Conservation (phyloP, 192 early-diverging fungal species). For the Linnemannia elongata region DNA sequence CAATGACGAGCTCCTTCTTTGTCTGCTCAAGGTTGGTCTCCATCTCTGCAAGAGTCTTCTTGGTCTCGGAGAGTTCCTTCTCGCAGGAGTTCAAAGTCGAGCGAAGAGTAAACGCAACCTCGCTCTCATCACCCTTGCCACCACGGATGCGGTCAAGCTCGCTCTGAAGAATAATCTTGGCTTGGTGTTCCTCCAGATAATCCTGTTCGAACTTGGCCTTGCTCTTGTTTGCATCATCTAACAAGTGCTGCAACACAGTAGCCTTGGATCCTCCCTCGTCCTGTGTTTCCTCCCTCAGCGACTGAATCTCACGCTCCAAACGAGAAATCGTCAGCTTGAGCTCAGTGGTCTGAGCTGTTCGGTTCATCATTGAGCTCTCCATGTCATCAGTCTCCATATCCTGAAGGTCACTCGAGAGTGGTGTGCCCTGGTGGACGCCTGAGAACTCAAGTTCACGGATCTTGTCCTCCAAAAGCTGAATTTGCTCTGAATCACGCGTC, state of each 20-base stretch:
- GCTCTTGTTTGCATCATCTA: conserved; percentile 71
- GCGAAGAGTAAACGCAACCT: conserved; percentile 32
- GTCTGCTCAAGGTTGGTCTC: conserved; percentile 44
- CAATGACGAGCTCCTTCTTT: conserved; percentile 51
- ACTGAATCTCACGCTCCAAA: conserved; percentile 49
- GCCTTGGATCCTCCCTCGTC: conserved; percentile 54
- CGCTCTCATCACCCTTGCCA: conserved; percentile 42
- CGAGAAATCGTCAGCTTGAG: conserved; percentile 36
- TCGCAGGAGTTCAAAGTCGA: conserved; percentile 40
- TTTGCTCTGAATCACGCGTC: conserved; percentile 79
- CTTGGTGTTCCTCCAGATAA: conserved; percentile 66
- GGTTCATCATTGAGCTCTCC: conserved; percentile 41
- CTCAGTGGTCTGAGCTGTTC: conserved; percentile 39
- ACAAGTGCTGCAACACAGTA: conserved; percentile 66
- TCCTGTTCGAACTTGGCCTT: conserved; percentile 76
- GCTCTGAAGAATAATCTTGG: conserved; percentile 61
- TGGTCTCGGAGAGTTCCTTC: conserved; percentile 51
- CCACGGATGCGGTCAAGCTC: conserved; percentile 50
- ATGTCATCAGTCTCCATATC: conserved; percentile 51
- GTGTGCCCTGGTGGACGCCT: conserved; percentile 51
- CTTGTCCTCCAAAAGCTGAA: conserved; percentile 82
- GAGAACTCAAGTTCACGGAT: conserved; percentile 86
- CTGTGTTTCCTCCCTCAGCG: conserved; percentile 49
- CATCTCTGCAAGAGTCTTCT: conserved; percentile 40
- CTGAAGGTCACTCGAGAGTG: conserved; percentile 30